Evolutionary conservation across 768 basidiomycete genomes (phyloP).

Genomic region (Russula sp.): DNA sequence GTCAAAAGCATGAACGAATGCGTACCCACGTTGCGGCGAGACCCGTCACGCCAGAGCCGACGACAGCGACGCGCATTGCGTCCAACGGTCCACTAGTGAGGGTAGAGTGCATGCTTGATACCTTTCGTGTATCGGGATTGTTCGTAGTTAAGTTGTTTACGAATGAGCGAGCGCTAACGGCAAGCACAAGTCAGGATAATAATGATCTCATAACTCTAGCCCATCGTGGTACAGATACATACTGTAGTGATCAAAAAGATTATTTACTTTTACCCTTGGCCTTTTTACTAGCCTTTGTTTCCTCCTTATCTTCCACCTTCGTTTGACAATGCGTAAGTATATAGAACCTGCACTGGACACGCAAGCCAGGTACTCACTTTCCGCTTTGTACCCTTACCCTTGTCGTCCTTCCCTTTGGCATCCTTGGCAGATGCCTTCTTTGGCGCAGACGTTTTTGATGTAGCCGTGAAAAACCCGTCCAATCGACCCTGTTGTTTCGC

Average conservation of each 20-base stretch:
- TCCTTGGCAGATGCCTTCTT: slow-evolving; percentile 35
- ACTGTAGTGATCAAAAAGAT: background rate
- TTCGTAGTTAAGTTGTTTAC: too few relatives aligned
- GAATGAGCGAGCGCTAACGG: too few relatives aligned
- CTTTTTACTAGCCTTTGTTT: slow-evolving; percentile 33
- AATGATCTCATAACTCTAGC: background rate
- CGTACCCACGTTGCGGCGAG: slow-evolving; percentile 68
- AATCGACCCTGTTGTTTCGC: slow-evolving; percentile 94
- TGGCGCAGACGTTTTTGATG: slow-evolving; percentile 49
- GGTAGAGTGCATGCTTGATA: too few relatives aligned
- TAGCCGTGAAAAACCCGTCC: slow-evolving; percentile 88
- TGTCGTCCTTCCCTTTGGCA: slow-evolving; percentile 31
- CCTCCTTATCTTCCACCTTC: slow-evolving; percentile 32
- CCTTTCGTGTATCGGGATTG: too few relatives aligned
- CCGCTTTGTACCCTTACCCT: slow-evolving; percentile 36
- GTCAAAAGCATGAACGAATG: background rate
- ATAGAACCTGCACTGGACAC: background rate
- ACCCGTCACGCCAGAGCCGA: slow-evolving; percentile 76
- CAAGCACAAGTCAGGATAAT: too few relatives aligned
- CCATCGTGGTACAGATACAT: slow-evolving; percentile 2
- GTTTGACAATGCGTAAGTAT: background rate
- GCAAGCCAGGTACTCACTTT: slow-evolving; percentile 36
- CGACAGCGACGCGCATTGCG: slow-evolving; percentile 57
- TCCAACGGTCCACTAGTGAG: background rate
- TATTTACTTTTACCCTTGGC: slow-evolving; percentile 34